A percentile compares a stretch with the other conserved stretches of the same genome.
phyloP scores from a whole-genome alignment of 768 basidiomycete genomes.

The Russula griseocarnosa region DNA sequence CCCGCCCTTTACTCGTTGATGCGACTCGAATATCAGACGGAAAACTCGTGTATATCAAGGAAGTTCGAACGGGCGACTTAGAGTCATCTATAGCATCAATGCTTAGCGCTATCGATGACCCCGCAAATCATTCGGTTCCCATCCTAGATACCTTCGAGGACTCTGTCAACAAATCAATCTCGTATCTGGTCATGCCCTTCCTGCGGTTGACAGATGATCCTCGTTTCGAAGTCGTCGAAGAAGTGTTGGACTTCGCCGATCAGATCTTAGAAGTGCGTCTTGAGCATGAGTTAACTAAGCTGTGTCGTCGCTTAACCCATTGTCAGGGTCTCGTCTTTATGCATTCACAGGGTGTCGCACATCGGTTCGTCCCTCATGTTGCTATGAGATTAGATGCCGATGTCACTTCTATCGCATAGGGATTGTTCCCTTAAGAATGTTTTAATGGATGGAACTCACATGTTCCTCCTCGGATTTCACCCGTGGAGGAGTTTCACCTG shows the following conservation, averaged over 20 bases:
- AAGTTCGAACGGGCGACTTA: constrained; percentile 11
- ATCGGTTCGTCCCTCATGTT: too few relatives aligned
- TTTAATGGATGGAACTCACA: too few relatives aligned
- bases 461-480: constrained; percentile 13
- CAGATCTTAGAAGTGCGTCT: constrained; percentile 19
- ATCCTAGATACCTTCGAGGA: constrained; percentile 23
- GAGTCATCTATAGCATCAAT: constrained; percentile 27
- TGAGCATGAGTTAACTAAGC: neutral
- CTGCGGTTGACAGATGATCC: neutral
- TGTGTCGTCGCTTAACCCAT: neutral
- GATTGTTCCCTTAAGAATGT: neutral
- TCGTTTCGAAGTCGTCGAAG: neutral
- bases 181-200: constrained; percentile 27
- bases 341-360: constrained; percentile 17
- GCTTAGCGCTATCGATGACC: constrained; percentile 6
- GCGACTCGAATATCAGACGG: constrained; percentile 25
- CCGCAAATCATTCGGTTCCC: constrained; percentile 21
- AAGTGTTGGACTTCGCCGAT: constrained; percentile 23
- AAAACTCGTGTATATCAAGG: constrained; percentile 34
- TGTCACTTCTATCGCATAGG: neutral
- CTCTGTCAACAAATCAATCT: neutral
- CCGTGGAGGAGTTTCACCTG: constrained; percentile 5
- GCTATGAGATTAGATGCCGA: neutral
- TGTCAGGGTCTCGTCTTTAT: constrained; percentile 23
- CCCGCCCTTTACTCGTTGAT: constrained; percentile 27